Evolutionary conservation across 192 early-diverging fungal species (phyloP).

Genomic region (Backusella parvicylindrica): DNA sequence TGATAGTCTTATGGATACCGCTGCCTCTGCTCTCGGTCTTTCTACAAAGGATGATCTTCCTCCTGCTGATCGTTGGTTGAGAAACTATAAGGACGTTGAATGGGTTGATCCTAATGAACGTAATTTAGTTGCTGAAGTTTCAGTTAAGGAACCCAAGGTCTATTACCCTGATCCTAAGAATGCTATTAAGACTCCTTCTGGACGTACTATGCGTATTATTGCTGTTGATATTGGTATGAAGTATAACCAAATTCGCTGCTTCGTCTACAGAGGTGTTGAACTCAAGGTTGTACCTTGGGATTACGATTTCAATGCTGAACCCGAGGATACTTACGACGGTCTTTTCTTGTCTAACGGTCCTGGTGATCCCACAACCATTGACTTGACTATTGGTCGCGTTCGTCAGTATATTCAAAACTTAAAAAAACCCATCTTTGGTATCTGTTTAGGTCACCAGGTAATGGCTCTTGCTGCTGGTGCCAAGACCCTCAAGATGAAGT

Average conservation of each 20-base stretch:
- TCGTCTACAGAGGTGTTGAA: slow-evolving; percentile 92
- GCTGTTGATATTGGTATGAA: slow-evolving; percentile 99
- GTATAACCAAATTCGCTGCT: slow-evolving; percentile 98
- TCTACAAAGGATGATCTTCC: slow-evolving; percentile 9
- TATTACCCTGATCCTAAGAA: slow-evolving; percentile 66
- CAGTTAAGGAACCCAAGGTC: slow-evolving; percentile 70
- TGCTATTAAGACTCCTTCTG: slow-evolving; percentile 51
- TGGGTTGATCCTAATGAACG: slow-evolving; percentile 93
- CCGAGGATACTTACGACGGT: slow-evolving; percentile 71
- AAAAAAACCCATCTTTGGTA: slow-evolving; percentile 95
- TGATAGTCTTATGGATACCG: slow-evolving; percentile 33
- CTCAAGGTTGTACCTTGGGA: slow-evolving; percentile 96
- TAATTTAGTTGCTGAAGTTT: slow-evolving; percentile 97
- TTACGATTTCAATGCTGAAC: slow-evolving; percentile 83
- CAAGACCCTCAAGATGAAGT: slow-evolving; percentile 94
- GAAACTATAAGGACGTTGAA: slow-evolving; percentile 72
- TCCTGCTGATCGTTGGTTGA: slow-evolving; percentile 49
- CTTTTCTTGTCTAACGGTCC: slow-evolving; percentile 95
- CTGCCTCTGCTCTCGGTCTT: slow-evolving; percentile 40
- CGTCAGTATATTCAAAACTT: slow-evolving; percentile 59
- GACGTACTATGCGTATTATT: slow-evolving; percentile 79
- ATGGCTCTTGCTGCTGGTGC: slow-evolving; percentile 93
- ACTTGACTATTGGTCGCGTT: slow-evolving; percentile 74
- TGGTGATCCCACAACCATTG: slow-evolving; percentile 89
- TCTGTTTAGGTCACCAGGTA: slow-evolving; percentile 98